phyloP scores from a whole-genome alignment of 1,139 yeast genomes.

The Pichia cactophila region DNA sequence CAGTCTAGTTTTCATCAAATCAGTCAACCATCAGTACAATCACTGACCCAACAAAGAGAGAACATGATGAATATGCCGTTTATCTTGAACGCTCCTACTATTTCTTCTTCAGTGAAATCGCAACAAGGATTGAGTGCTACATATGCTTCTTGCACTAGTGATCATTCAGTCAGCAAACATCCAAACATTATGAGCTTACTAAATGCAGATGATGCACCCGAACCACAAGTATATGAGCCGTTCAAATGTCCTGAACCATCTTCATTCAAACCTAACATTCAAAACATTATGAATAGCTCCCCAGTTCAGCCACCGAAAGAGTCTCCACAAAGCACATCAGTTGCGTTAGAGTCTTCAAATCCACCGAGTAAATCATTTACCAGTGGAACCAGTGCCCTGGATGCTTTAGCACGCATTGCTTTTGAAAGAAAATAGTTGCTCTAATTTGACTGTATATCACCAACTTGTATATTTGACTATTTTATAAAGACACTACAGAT shows the following conservation, averaged over 20 bases:
- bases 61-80: slow-evolving; percentile 11
- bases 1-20: neutral
- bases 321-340: neutral
- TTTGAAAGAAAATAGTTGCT: slow-evolving; percentile 23
- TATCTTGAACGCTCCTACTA: slow-evolving; percentile 3
- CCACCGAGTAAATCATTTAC: slow-evolving; percentile 6
- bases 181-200: slow-evolving; percentile 26
- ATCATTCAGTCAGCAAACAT: neutral
- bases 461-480: slow-evolving; percentile 3
- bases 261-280: slow-evolving; percentile 8
- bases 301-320: neutral
- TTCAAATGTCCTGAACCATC: neutral
- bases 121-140: slow-evolving; percentile 4
- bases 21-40: neutral
- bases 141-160: neutral
- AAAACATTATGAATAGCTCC: slow-evolving; percentile 11
- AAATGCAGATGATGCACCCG: slow-evolving; percentile 19
- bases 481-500: neutral
- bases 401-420: slow-evolving; percentile 28
- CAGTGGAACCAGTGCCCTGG: slow-evolving; percentile 25
- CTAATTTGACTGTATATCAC: neutral
- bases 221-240: neutral
- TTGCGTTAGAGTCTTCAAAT: neutral
- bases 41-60: neutral
- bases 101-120: neutral